phyloP scores from a whole-genome alignment of 129 eudicot genomes.

The Erigeron canadensis region DNA sequence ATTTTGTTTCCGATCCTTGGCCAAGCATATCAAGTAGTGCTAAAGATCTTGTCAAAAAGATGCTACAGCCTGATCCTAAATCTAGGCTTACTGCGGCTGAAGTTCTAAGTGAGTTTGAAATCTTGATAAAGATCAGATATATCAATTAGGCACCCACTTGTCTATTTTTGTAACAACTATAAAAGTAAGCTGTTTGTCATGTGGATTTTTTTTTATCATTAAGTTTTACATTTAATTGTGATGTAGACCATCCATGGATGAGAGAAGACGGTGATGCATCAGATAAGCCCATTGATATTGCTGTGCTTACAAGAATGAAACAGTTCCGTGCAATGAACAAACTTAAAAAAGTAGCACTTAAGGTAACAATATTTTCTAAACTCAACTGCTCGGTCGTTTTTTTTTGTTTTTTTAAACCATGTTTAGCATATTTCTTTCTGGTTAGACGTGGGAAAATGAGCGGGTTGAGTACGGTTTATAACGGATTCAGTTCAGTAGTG shows the following conservation, averaged over 20 bases:
- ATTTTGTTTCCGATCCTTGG: conserved; percentile 95
- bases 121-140: conserved; percentile 9
- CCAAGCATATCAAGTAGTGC: conserved; percentile 94
- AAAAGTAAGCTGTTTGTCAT: not conserved
- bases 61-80: conserved; percentile 77
- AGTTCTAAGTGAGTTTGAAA: conserved; percentile 64
- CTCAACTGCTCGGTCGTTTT: not conserved
- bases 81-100: conserved; percentile 76
- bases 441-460: not conserved
- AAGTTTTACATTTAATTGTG: conserved; percentile 15
- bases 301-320: conserved; percentile 92
- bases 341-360: conserved; percentile 92
- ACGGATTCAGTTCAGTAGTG: not conserved
- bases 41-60: conserved; percentile 92
- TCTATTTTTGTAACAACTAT: not conserved
- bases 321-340: conserved; percentile 99
- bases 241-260: conserved; percentile 95
- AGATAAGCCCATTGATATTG: conserved; percentile 95
- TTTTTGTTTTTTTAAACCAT: not conserved
- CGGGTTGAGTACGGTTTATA: not conserved
- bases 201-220: conserved; percentile 7
- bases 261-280: conserved; percentile 98
- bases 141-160: conserved; percentile 9
- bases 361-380: conserved; percentile 41
- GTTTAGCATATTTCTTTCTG: conserved; percentile 15